Percentiles rank a stretch among this genome's conserved stretches.
phyloP scores from a whole-genome alignment of 2,329 filamentous ascomycete genomes.

The Aspergillus sp. region DNA sequence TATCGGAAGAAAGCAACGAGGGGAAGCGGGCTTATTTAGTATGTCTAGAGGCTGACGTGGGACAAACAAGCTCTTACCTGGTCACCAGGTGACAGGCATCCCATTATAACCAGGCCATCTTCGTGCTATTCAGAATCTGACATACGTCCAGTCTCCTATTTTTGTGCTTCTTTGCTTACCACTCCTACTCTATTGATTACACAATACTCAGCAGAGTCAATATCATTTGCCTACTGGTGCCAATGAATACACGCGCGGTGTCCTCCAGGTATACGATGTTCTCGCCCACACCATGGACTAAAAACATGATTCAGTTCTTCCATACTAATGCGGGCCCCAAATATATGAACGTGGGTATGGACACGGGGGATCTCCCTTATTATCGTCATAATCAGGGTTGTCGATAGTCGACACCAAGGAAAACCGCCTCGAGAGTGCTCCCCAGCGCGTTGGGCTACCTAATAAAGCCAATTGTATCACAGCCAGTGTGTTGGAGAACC shows the following conservation, averaged over 20 bases:
- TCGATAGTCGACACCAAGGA: conserved; percentile 21
- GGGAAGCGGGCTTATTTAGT: no score
- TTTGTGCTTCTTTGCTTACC: no score
- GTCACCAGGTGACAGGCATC: no score
- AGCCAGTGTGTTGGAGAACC: conserved; percentile 17
- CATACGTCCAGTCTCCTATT: no score
- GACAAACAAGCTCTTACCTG: no score
- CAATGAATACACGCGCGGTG: background rate
- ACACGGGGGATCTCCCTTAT: conserved; percentile 21
- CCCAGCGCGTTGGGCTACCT: background rate
- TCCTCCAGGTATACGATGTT: background rate
- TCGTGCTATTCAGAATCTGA: no score
- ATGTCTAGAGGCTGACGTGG: no score
- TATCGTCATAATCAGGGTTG: background rate
- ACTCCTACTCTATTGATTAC: no score
- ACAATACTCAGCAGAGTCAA: no score
- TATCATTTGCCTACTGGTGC: background rate
- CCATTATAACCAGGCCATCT: no score
- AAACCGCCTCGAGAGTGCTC: conserved; percentile 15
- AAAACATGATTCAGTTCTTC: conserved; percentile 18
- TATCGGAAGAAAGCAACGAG: no score
- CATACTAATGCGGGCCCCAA: conserved; percentile 10
- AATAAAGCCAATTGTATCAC: background rate
- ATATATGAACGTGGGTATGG: conserved; percentile 25
- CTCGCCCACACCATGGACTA: conserved; percentile 6